Evolutionary conservation across 129 eudicot genomes (phyloP).

Genomic region (Dittrichia graveolens): DNA sequence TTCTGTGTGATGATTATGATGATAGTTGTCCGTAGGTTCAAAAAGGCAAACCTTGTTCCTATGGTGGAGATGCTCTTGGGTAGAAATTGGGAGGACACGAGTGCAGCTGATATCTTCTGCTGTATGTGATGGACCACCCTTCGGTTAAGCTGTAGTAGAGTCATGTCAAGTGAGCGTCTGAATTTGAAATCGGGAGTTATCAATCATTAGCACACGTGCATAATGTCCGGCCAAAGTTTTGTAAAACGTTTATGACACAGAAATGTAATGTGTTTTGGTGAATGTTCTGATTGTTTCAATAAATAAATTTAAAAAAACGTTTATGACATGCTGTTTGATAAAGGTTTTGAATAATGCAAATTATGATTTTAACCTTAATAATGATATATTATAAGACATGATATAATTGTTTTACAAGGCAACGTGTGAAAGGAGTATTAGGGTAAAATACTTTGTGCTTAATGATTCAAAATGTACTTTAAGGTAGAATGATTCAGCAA

Average conservation of each 20-base stretch:
- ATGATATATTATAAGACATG: too few relatives aligned
- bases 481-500: too few relatives aligned
- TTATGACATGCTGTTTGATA: too few relatives aligned
- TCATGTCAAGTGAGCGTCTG: not conserved
- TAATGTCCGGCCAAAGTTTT: slow-evolving; percentile 20
- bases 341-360: too few relatives aligned
- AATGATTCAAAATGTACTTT: too few relatives aligned
- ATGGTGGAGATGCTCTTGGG: not conserved
- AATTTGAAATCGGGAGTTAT: not conserved
- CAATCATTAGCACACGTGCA: not conserved
- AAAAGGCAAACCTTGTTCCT: not conserved
- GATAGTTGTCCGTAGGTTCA: not conserved
- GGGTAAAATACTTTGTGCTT: too few relatives aligned
- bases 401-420: too few relatives aligned
- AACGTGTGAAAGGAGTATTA: too few relatives aligned
- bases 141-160: not conserved
- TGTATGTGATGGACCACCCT: not conserved
- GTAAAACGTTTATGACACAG: slow-evolving; percentile 14
- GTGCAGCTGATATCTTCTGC: not conserved
- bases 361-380: too few relatives aligned
- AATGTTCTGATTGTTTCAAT: not conserved
- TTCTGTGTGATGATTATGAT: not conserved
- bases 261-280: slow-evolving; percentile 14
- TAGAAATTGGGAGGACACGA: not conserved
- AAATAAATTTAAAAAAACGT: too few relatives aligned